Base-by-base conservation (phyloP, 768 basidiomycete species). In the Leccinum incarnatum region DNA sequence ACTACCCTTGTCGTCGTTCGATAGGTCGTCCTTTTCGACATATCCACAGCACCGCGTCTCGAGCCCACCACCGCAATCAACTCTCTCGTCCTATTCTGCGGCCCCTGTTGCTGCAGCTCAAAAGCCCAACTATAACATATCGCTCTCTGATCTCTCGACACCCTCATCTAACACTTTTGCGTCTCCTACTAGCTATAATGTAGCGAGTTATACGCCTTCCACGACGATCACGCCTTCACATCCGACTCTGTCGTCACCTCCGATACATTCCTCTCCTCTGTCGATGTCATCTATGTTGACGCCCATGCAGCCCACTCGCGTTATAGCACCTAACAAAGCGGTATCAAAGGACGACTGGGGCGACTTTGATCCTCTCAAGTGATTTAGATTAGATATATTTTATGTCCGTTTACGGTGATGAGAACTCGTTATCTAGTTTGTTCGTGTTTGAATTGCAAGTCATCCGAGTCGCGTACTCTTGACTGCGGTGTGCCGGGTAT, bases 331-430 rank as follows among this genome's bases (percentile, higher is more conserved):
- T 6, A 70, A 77, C 15, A 84, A 84, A 62, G 80, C 77, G 50
- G 64, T 80, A 14, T 80, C 84, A 32, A 88, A 87, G 64, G 81
- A 85, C 62, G 85, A 86, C 59, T 91, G 88, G 88, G 84, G 83
- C 23, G 91, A 90, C 69, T 93, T 93, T 68, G 91, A 93, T 76
- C 91, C 91, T 12, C 72, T 73, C 29, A 73, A 59, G 48, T 74
- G 55, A 72, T 42, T 23, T 51, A 48, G 55, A 57, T 23, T 51
- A 48, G 55, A 57, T 37, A 27, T 46, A 54, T 9, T 36, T 42
- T 12, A 30, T 23, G 51, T 25, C 12, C 5, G 6, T 46, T 42
- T 46, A 21, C 45, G 45, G 21, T 46, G 21, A 21, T 21, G 21
- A 19, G 45, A 11, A 45, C 47, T 27, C 27, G 27, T 21, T 21